Evolutionary conservation across 148 eudicot species (phyloP).

Genomic region (Silene latifolia): DNA sequence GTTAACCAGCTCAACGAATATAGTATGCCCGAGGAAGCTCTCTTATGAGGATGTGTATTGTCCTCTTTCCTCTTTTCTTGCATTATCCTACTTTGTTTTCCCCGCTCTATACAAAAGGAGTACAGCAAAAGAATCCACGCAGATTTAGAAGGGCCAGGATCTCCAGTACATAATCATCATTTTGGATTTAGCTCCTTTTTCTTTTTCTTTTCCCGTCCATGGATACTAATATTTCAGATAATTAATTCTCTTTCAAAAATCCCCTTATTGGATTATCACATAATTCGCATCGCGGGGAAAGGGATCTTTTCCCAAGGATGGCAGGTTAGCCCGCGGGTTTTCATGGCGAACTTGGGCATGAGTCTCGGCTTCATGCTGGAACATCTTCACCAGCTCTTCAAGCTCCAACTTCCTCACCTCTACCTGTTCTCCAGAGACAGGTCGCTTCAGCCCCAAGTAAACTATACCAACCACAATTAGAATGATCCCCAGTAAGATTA

Average conservation of each 20-base stretch:
- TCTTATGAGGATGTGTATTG: no score
- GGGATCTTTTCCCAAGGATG: constrained; percentile 44
- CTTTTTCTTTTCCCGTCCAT: neutral
- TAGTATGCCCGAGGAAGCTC: no score
- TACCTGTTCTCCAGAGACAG: constrained; percentile 62
- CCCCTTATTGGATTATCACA: constrained; percentile 47
- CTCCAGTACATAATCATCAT: no score
- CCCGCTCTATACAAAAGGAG: no score
- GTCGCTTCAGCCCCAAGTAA: constrained; percentile 74
- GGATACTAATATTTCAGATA: neutral
- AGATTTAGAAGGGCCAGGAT: no score
- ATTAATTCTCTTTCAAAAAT: neutral
- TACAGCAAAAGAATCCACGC: no score
- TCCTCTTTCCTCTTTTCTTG: no score
- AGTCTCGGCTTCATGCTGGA: constrained; percentile 93
- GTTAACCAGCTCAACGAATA: no score
- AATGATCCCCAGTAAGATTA: constrained; percentile 48
- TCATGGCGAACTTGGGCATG: constrained; percentile 83
- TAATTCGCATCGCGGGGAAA: constrained; percentile 49
- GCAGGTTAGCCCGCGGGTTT: constrained; percentile 39
- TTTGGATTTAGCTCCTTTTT: no score
- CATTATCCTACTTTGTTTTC: no score
- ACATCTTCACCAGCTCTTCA: constrained; percentile 79
- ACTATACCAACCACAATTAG: constrained; percentile 62
- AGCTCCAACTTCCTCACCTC: constrained; percentile 83